Base-by-base conservation (phyloP, 768 basidiomycete genomes). In the Mycena floridula region DNA sequence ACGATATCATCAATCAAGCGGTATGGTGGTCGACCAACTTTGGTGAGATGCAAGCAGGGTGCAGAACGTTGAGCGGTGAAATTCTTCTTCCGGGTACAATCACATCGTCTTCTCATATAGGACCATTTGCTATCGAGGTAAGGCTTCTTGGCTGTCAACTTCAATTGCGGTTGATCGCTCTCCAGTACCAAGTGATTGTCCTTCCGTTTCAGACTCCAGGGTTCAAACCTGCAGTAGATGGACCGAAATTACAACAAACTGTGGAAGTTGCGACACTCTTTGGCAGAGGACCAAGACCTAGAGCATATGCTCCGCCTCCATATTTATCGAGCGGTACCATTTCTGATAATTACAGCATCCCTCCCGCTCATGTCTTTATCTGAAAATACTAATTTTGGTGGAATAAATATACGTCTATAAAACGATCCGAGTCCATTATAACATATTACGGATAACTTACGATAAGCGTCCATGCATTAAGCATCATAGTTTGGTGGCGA, bases 51-150 rank as follows among this genome's bases (percentile, higher is more conserved):
- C 50, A 44, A 35, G 49, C 45, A 21, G 47, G 45, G 12, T 45
- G 43, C 21, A 44, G 56, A 20, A 52, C 50, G 40, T 40, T 70
- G 32, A 58, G 58, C 43, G 68, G 70, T 1, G 70, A 71, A 50
- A 50, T 72, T 22, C 65, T 66, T 27, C 54, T 73, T 16, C 54
- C 54, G 37, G 47, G 47, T 23, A 63, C 65, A 32, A 46, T 64
- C 37, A 68, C 64, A 47, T 62, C 68, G 16, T 62, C 70, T 4
- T 62, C 65, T 22, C 52, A 59, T 2, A 68, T 73, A 42, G 65
- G 57, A 8, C 57, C 65, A 38, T 69, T 72, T 49, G 51, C 59
- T 37, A 59, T 69, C 37, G 60, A 67, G 63, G 70, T 70, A 35
- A n/a, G 15, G 2, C 24, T 37, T 30, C 22, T 3, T 24, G 21